Base-by-base conservation (phyloP, 805 yeast genomes). In the Clavispora santaluciae region DNA sequence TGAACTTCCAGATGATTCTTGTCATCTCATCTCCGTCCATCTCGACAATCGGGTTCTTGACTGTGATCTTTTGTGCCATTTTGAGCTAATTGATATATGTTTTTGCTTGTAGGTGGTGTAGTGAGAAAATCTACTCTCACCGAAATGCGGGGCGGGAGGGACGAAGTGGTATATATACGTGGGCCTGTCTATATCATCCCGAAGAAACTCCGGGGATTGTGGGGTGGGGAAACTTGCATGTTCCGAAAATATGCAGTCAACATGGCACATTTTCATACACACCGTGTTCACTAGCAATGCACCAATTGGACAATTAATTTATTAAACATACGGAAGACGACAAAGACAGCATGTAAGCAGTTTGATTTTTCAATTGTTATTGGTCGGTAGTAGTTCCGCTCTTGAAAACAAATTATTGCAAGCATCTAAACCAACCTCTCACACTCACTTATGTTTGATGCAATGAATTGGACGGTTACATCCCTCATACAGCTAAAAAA, bases 11-110 rank as follows among this genome's bases (percentile, higher is more conserved):
- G 61, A 85, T 85, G 57, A 85, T 83, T 61, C 91, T 72, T 48
- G 93, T 85, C 91, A 83, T 83, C 61, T 85, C 93, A 61, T 85
- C 93, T 54, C 93, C 93, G 56, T 84, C 90, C 57, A 85, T 60
- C 51, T 85, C 93, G 42, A 85, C 93, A 46, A 85, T 69, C 35
- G 91, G 91, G 41, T 72, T 76, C 55, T 77, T 75, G 35, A 85
- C 90, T 53, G 78, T 78, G 59, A 85, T 80, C 59, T 83, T 84
- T 28, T 28, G 31, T 13, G 45, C 26, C 52, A 45, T 42, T 21
- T 29, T 7, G 11, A 13, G 13, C 15, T 8, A n/a, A 18, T 13
- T 8, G 16, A 20, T 13, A 18, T 6, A 6, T n/a, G n/a, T n/a
- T n/a, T n/a, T n/a, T n/a, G n/a, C n/a, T n/a, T n/a, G n/a, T n/a